phyloP scores from a whole-genome alignment of 352 stramenopile genomes.

The Elongisporangium prolatum region DNA sequence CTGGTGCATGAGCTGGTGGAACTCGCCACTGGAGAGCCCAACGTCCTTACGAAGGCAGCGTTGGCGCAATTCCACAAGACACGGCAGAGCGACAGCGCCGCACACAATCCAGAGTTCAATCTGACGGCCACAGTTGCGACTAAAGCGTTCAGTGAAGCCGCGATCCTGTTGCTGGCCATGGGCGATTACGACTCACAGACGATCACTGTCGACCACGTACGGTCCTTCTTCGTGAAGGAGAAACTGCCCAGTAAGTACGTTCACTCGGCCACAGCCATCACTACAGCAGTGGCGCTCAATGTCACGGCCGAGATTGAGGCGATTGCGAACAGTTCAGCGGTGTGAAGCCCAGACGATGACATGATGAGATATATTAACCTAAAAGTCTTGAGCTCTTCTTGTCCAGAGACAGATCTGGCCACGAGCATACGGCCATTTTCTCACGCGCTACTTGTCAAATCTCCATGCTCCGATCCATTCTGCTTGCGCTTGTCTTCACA shows the following conservation, averaged over 20 bases:
- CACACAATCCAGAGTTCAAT: constrained; percentile 32
- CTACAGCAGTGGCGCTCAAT: constrained; percentile 21
- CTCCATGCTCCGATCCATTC: neutral
- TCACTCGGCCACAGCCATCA: constrained; percentile 28
- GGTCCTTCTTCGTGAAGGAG: constrained; percentile 45
- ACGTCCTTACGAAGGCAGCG: constrained; percentile 23
- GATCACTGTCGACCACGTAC: constrained; percentile 35
- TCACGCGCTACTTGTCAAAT: neutral
- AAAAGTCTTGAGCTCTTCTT: neutral
- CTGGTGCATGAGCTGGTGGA: constrained; percentile 37
- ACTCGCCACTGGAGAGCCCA: constrained; percentile 13
- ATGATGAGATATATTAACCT: neutral
- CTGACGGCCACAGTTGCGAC: constrained; percentile 23
- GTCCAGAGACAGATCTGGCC: neutral
- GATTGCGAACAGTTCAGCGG: neutral
- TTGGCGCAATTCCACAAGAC: constrained; percentile 35
- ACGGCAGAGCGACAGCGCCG: constrained; percentile 36
- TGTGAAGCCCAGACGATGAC: no score
- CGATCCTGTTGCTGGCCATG: constrained; percentile 42
- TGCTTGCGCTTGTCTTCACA: neutral
- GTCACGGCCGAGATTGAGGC: constrained; percentile 8
- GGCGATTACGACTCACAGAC: constrained; percentile 24
- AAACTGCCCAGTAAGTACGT: constrained; percentile 39
- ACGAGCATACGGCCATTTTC: neutral
- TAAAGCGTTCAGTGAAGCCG: constrained; percentile 40